Percentiles rank a stretch among this genome's conserved stretches.
Evolutionary conservation across 768 basidiomycete species (phyloP).

Genomic region (Cytidiella melzeri): DNA sequence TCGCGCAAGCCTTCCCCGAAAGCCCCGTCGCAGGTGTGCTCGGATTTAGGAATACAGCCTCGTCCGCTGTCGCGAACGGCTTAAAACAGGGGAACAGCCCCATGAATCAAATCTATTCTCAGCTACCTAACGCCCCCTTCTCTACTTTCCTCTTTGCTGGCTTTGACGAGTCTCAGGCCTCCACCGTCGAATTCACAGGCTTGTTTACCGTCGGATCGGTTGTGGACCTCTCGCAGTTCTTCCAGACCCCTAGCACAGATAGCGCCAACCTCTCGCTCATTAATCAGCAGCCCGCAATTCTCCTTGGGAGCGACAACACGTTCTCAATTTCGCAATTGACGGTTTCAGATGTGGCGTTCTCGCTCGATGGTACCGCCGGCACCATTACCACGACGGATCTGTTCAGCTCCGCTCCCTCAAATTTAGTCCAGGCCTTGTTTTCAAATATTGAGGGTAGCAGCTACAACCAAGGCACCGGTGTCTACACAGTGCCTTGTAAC

Average conservation of each 20-base stretch:
- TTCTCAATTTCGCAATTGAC: neutral
- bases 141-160: conserved; percentile 10
- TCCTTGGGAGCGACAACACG: neutral
- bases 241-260: neutral
- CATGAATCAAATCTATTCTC: conserved; percentile 3
- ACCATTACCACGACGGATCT: neutral
- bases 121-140: conserved; percentile 1
- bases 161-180: neutral
- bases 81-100: conserved; percentile 5
- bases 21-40: conserved; percentile 4
- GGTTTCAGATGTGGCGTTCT: neutral
- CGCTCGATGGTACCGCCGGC: neutral
- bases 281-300: conserved; percentile 1
- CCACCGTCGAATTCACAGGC: conserved; percentile 2
- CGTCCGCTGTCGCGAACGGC: neutral
- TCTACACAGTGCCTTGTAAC: conserved; percentile 7
- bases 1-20: neutral
- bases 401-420: neutral
- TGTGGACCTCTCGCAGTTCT: conserved; percentile 1
- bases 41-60: conserved; percentile 2
- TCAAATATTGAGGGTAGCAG: neutral
- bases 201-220: conserved; percentile 8
- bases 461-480: neutral
- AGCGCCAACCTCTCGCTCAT: neutral
- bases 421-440: conserved; percentile 4